Evolutionary conservation across 495 filamentous ascomycete species (phyloP).

Genomic region (Rusavskia elegans): DNA sequence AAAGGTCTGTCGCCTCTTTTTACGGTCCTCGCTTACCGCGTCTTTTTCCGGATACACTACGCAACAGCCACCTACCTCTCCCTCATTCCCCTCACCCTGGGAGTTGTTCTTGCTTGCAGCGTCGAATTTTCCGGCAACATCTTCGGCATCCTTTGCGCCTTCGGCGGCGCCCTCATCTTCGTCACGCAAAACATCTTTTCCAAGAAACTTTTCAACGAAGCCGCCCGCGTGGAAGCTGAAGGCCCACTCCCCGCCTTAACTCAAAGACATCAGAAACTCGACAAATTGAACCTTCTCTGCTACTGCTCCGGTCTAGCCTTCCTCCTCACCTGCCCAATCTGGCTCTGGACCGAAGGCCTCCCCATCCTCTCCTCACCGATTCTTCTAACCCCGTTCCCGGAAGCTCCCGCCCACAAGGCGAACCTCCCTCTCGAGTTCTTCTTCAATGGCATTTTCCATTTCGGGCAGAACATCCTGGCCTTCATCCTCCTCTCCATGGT

Average conservation of each 20-base stretch:
- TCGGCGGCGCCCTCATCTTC: slow-evolving; percentile 80
- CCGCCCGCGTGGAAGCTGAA: slow-evolving; percentile 62
- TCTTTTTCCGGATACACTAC: slow-evolving; percentile 79
- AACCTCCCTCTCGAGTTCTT: slow-evolving; percentile 71
- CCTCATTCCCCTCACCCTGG: slow-evolving; percentile 76
- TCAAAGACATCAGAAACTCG: slow-evolving; percentile 48
- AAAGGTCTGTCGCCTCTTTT: slow-evolving; percentile 97
- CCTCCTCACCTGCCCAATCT: slow-evolving; percentile 77
- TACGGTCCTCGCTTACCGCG: slow-evolving; percentile 83
- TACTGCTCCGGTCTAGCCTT: slow-evolving; percentile 91
- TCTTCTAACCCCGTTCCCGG: slow-evolving; percentile 23
- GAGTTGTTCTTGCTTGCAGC: slow-evolving; percentile 90
- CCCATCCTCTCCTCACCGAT: slow-evolving; percentile 59
- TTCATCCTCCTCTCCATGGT: slow-evolving; percentile 85
- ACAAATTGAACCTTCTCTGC: slow-evolving; percentile 93
- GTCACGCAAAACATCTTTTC: slow-evolving; percentile 99
- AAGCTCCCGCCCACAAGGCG: slow-evolving; percentile 44
- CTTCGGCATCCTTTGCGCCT: slow-evolving; percentile 72
- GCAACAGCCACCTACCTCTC: slow-evolving; percentile 80
- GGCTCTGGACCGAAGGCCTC: slow-evolving; percentile 82
- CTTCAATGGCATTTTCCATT: slow-evolving; percentile 96
- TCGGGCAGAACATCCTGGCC: slow-evolving; percentile 87
- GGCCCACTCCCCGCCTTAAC: slow-evolving; percentile 26
- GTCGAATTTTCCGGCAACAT: slow-evolving; percentile 77
- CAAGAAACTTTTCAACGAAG: slow-evolving; percentile 97